A percentile compares a stretch with the other conserved stretches of the same genome.
Evolutionary conservation across 805 yeast species (phyloP).

Genomic region (Kuraishia piskuri): DNA sequence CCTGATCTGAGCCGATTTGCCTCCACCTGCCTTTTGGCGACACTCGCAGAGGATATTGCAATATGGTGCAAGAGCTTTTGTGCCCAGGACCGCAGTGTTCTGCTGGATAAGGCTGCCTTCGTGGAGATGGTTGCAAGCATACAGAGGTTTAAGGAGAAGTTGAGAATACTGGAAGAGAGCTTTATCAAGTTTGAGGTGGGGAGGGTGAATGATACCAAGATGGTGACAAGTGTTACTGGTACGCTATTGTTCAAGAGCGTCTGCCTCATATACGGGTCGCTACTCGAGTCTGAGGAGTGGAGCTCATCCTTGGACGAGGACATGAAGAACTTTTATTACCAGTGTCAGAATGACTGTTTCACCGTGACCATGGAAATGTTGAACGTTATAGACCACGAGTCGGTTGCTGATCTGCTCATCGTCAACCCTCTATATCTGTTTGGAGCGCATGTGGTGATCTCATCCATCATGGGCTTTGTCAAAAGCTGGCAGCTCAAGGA

Average conservation of each 20-base stretch:
- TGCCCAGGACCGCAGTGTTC: background rate
- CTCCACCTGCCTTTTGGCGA: conserved; percentile 17
- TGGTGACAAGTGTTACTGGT: background rate
- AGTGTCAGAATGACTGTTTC: background rate
- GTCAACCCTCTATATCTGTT: background rate
- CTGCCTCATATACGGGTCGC: background rate
- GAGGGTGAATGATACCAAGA: background rate
- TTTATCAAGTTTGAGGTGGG: background rate
- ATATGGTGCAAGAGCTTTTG: conserved; percentile 23
- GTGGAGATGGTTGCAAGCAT: background rate
- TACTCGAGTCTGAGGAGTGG: background rate
- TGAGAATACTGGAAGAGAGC: background rate
- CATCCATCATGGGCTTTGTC: background rate
- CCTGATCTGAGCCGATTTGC: conserved; percentile 17
- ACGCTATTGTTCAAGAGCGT: background rate
- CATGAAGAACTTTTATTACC: background rate
- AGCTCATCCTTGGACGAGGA: background rate
- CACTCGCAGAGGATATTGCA: conserved; percentile 21
- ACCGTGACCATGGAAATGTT: background rate
- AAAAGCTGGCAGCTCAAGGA: background rate
- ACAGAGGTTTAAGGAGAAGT: background rate
- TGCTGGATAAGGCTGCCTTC: background rate
- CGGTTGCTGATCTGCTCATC: background rate
- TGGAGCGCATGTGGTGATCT: background rate
- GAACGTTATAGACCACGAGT: background rate